Conservation (phyloP, 495 filamentous ascomycete species). For the Aspergillus wentii region DNA sequence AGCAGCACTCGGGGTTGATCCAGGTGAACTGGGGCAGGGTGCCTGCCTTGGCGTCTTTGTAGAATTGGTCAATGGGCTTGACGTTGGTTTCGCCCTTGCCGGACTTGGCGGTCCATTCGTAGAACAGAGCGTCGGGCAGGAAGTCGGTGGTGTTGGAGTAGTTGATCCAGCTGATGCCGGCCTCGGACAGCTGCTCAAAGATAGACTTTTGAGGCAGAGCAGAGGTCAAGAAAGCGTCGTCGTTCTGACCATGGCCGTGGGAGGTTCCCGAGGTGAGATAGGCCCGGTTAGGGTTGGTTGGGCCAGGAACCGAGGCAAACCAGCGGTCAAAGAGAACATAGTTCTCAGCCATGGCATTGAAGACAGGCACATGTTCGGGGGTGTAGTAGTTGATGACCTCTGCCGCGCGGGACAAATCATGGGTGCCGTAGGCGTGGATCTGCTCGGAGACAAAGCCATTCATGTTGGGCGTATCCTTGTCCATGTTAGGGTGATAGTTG, state of each 20-base stretch:
- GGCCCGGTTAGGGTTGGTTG: conserved; percentile 45
- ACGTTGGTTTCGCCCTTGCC: conserved; percentile 25
- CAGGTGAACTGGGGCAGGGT: conserved; percentile 42
- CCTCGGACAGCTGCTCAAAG: conserved; percentile 42
- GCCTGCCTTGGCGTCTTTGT: conserved; percentile 32
- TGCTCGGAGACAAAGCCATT: conserved; percentile 47
- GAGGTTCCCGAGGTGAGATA: conserved; percentile 46
- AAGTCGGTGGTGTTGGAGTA: conserved; percentile 41
- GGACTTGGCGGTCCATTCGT: conserved; percentile 35
- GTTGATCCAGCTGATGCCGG: conserved; percentile 44
- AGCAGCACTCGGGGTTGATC: conserved; percentile 51
- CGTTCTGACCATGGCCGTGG: conserved; percentile 43
- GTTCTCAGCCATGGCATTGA: conserved; percentile 42
- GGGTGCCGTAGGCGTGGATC: conserved; percentile 23
- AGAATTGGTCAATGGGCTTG: conserved; percentile 30
- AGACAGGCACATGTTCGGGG: conserved; percentile 39
- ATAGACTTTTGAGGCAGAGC: conserved; percentile 40
- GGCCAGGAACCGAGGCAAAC: conserved; percentile 44
- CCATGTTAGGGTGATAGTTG: conserved; percentile 31
- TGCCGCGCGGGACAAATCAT: conserved; percentile 29
- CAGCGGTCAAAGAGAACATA: conserved; percentile 46
- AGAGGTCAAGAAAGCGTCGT: conserved; percentile 35
- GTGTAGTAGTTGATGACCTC: conserved; percentile 49
- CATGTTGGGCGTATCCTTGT: conserved; percentile 20
- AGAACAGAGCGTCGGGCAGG: conserved; percentile 32